Base-by-base conservation (phyloP, 768 basidiomycete genomes). In the Lentinula sp. region DNA sequence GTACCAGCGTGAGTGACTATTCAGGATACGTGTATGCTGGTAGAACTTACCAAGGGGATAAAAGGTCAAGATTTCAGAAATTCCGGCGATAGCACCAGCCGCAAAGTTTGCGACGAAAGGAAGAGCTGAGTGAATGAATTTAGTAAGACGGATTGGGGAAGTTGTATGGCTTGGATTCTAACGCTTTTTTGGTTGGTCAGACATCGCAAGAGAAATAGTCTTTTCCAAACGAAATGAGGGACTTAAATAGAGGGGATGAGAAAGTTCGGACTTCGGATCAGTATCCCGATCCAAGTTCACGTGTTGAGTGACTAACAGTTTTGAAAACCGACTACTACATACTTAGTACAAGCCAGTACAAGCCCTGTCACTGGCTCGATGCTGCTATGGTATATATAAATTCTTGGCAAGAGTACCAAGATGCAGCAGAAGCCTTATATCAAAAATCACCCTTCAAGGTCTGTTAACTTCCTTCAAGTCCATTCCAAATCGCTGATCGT, bases 21-120 rank as follows among this genome's bases (percentile, higher is more conserved):
- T 8, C 16, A 18, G 13, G 13, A 9, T 10, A 37, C 23, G 16
- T 60, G 51, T 11, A 42, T 16, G n/a, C 8, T 18, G 55, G 3
- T 16, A 31, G 18, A 40, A 39, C 28, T 37, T 4, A 93, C 91
- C 93, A 63, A 95, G 86, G 61, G 94, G 93, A 66, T 94, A 95
- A 70, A 95, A 92, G 4, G 90, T 90, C 62, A 90, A 73, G 64
- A 90, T 89, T 70, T 89, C 87, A 4, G 89, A 88, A 64, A 92
- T 84, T 60, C 96, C 96, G 64, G 97, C 97, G 67, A 98, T 95
- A 4, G 96, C 97, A 50, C 97, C 97, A 0, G 96, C 95, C 1
- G 88, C 83, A 70, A 99, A 98, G 69, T 92, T 97, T 64, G 94
- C 91, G 60, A 83, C 69, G 75, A 94, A 94, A 1, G 92, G 92